Conservation (phyloP, 2,329 filamentous ascomycete genomes). For the Penicillium sp. region DNA sequence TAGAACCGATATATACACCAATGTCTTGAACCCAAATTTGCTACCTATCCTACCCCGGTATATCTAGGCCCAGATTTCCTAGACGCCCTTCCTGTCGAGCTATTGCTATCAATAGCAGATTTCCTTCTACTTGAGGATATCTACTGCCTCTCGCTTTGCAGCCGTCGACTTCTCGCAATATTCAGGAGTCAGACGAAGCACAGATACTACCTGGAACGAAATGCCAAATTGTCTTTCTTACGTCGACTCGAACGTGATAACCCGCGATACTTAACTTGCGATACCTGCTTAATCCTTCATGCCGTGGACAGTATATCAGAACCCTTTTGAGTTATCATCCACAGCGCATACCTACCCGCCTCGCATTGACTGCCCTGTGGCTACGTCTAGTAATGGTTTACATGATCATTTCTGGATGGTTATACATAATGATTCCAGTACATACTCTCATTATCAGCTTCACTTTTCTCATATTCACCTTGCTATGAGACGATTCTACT, state of each 20-base stretch:
- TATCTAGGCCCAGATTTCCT: neutral
- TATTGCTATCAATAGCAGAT: neutral
- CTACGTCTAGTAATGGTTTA: rapidly evolving
- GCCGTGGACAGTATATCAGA: neutral
- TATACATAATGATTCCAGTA: neutral
- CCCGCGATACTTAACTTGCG: neutral
- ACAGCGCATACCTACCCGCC: neutral
- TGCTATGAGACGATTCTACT: neutral
- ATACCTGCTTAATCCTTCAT: neutral
- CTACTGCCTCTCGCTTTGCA: neutral
- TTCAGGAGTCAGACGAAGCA: neutral
- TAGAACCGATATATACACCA: neutral
- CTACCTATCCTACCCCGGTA: neutral
- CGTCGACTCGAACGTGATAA: neutral
- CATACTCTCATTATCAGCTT: neutral
- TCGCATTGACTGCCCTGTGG: neutral
- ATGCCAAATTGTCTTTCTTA: neutral
- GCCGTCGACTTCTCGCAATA: neutral
- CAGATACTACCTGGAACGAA: neutral
- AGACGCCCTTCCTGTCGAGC: neutral
- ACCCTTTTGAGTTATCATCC: neutral
- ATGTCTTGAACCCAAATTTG: neutral
- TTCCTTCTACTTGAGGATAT: neutral
- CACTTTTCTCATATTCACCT: neutral
- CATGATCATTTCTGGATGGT: neutral